Evolutionary conservation across 345 rosid genomes (phyloP).

Genomic region (Euphorbia lathyris): DNA sequence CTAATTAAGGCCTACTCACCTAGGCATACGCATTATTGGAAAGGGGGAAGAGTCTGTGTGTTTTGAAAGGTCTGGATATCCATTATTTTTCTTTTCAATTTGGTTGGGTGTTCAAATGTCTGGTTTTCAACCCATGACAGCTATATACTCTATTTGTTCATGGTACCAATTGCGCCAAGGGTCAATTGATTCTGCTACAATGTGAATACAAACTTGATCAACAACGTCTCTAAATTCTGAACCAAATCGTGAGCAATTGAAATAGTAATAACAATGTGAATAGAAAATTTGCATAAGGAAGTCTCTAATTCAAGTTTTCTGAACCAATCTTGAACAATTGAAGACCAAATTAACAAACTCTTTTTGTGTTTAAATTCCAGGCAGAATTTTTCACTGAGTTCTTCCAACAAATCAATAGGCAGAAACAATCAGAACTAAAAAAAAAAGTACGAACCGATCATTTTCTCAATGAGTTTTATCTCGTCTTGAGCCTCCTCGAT

Average conservation of each 20-base stretch:
- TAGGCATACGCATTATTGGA: background rate
- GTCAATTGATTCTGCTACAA: background rate
- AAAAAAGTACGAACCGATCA: constrained; percentile 66
- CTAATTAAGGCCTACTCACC: background rate
- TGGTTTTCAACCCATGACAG: background rate
- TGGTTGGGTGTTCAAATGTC: background rate
- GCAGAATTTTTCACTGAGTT: background rate
- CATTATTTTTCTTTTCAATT: background rate
- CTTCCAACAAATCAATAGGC: background rate
- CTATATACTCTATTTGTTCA: background rate
- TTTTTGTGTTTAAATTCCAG: background rate
- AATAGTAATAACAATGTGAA: background rate
- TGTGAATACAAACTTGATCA: background rate
- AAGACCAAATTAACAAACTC: background rate
- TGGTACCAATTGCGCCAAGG: background rate
- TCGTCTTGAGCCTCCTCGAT: constrained; percentile 95
- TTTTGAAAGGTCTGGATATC: background rate
- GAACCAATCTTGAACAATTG: background rate
- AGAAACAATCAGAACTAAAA: background rate
- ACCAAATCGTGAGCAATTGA: background rate
- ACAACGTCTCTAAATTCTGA: background rate
- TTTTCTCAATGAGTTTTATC: constrained; percentile 82
- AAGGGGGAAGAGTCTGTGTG: background rate
- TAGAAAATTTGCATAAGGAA: background rate
- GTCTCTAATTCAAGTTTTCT: background rate